These are phyloP conservation scores for Suillus paluster DNA, from an alignment of 768 basidiomycete genomes.

Conservation along the genomic window DNA sequence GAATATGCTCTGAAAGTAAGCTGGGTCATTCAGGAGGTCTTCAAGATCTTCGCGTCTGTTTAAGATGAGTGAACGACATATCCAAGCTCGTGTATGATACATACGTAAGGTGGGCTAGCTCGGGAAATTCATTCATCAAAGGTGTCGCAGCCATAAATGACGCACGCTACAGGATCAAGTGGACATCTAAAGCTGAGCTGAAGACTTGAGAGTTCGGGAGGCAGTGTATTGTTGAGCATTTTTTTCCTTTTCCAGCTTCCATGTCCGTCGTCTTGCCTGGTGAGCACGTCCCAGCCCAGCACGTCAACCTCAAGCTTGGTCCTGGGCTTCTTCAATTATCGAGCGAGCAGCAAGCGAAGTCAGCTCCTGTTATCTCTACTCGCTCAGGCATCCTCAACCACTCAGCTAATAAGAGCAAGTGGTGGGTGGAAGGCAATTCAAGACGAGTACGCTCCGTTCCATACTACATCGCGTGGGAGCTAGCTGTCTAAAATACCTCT, in stretches of 20 bases:
- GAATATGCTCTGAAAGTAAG: constrained; percentile 87
- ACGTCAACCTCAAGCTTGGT: constrained; percentile 84
- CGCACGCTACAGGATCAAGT: neutral
- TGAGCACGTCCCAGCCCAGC: constrained; percentile 72
- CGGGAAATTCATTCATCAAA: constrained; percentile 69
- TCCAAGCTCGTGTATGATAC: constrained; percentile 24
- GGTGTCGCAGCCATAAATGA: constrained; percentile 40
- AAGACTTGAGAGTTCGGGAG: neutral
- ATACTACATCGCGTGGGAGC: neutral
- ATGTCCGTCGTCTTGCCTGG: constrained; percentile 82
- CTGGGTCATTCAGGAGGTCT: constrained; percentile 79
- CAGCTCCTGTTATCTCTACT: constrained; percentile 54
- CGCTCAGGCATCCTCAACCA: constrained; percentile 73
- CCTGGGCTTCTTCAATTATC: constrained; percentile 72
- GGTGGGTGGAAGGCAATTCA: constrained; percentile 90
- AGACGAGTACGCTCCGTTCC: constrained; percentile 71
- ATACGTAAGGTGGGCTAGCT: constrained; percentile 74
- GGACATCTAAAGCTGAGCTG: neutral
- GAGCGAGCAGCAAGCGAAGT: constrained; percentile 23
- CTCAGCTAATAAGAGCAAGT: constrained; percentile 72
- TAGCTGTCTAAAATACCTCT: constrained; percentile 2
- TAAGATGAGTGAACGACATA: constrained; percentile 15
- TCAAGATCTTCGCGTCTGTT: constrained; percentile 89
- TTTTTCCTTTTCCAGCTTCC: constrained; percentile 20
- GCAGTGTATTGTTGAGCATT: neutral